Percentiles rank a stretch among this genome's conserved stretches.
Evolutionary conservation across 2,329 filamentous ascomycete genomes (phyloP).

Genomic region (Paecilomyces sp.): DNA sequence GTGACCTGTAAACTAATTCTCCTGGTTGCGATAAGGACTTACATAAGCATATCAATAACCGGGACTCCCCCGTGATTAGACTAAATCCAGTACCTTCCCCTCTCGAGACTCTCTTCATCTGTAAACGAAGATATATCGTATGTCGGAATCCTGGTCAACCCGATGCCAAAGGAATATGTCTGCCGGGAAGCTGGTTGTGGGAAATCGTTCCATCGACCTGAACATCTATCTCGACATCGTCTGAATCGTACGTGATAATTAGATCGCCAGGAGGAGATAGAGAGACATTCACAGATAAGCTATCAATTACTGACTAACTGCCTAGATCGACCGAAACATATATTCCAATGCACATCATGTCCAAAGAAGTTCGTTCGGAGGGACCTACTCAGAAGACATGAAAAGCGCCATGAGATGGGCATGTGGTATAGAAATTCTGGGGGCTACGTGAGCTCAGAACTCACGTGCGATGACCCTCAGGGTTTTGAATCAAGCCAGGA

Average conservation of each 20-base stretch:
- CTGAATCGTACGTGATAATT: slow-evolving; percentile 9
- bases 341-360: slow-evolving; percentile 12
- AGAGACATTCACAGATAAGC: not conserved
- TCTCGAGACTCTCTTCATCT: not conserved
- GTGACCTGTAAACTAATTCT: too few relatives aligned
- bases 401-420: slow-evolving; percentile 18
- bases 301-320: not conserved
- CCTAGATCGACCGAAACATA: slow-evolving; percentile 10
- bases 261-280: not conserved
- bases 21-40: not conserved
- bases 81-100: not conserved
- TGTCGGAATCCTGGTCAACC: not conserved
- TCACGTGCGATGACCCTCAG: not conserved
- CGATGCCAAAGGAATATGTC: slow-evolving; percentile 9
- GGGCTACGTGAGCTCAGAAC: slow-evolving; percentile 4
- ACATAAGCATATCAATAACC: not conserved
- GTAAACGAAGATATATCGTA: not conserved
- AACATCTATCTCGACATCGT: slow-evolving; percentile 12
- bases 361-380: slow-evolving; percentile 15
- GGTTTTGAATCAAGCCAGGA: not conserved
- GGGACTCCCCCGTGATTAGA: not conserved
- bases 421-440: slow-evolving; percentile 20
- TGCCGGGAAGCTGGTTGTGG: slow-evolving; percentile 12
- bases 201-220: slow-evolving; percentile 11
- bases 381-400: slow-evolving; percentile 18